A percentile compares a stretch with the other conserved stretches of the same genome.
These are phyloP conservation scores for Paxillus involutus DNA, from an alignment of 768 basidiomycete species.

Conservation along the genomic window DNA sequence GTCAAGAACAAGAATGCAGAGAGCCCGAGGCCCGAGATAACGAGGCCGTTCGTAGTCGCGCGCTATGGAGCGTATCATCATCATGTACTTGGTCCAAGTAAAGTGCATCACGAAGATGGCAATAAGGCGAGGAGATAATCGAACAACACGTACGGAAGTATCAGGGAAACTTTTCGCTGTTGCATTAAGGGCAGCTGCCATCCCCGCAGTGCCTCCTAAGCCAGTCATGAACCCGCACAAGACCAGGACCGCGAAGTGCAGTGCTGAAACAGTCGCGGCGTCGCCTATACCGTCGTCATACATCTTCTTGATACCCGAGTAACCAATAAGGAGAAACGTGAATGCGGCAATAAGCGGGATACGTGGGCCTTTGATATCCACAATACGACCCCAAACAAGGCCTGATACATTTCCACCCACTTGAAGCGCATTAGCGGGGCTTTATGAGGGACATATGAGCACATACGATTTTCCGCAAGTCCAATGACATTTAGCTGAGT, in stretches of 20 bases:
- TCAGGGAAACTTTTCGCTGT: no score
- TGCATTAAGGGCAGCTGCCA: no score
- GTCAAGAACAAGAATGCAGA: slow-evolving; percentile 90
- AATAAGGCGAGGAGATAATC: no score
- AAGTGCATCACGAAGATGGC: no score
- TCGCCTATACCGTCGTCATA: no score
- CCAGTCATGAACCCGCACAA: no score
- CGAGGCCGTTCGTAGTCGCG: slow-evolving; percentile 73
- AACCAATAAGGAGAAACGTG: slow-evolving; percentile 64
- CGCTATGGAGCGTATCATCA: slow-evolving; percentile 23
- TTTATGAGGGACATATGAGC: neutral
- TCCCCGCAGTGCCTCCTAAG: no score
- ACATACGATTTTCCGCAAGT: slow-evolving; percentile 70
- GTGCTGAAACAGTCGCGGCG: no score
- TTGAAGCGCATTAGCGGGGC: slow-evolving; percentile 19
- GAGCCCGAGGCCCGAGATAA: slow-evolving; percentile 88
- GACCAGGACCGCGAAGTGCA: no score
- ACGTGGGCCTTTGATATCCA: slow-evolving; percentile 74
- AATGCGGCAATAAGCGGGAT: slow-evolving; percentile 62
- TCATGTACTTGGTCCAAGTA: no score
- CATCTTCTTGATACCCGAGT: slow-evolving; percentile 68
- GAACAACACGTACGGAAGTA: no score
- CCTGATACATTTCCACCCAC: slow-evolving; percentile 78
- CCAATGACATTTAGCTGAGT: slow-evolving; percentile 83
- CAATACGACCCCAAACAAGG: slow-evolving; percentile 77